phyloP scores from a whole-genome alignment of 257 asterid genomes.

The Cynanchum wilfordii region DNA sequence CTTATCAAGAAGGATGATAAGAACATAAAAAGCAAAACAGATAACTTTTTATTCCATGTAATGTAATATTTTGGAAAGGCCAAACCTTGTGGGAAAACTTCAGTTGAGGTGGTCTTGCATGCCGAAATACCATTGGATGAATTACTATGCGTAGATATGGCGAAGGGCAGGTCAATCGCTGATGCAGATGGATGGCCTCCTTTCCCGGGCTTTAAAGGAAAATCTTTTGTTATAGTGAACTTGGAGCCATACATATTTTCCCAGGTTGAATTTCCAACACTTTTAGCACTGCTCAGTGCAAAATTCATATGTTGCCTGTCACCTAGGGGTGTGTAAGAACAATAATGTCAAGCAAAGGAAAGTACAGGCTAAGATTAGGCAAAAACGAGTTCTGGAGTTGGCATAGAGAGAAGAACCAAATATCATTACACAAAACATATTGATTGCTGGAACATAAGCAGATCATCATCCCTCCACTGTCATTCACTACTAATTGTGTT shows the following conservation, averaged over 20 bases:
- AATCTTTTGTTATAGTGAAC: constrained; percentile 60
- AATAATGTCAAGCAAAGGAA: not conserved
- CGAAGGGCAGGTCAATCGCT: constrained; percentile 41
- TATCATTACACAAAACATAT: not conserved
- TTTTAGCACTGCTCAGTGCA: constrained; percentile 40
- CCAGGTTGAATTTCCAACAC: constrained; percentile 40
- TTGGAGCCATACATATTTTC: constrained; percentile 42
- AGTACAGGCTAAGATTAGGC: not conserved
- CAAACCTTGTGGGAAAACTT: constrained; percentile 55
- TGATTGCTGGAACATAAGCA: not conserved
- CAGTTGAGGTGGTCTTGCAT: constrained; percentile 41
- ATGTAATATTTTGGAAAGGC: not conserved
- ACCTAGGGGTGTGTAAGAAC: constrained; percentile 32
- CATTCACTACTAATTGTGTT: not conserved
- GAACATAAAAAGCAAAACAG: not conserved
- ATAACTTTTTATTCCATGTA: not conserved
- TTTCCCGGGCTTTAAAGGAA: constrained; percentile 36
- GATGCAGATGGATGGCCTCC: constrained; percentile 40
- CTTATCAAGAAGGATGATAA: not conserved
- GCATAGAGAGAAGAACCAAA: not conserved
- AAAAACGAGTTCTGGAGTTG: not conserved
- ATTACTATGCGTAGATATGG: constrained; percentile 33
- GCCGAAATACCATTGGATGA: constrained; percentile 37
- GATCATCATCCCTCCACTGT: not conserved
- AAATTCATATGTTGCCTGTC: constrained; percentile 54